Evolutionary conservation across 495 filamentous ascomycete species (phyloP).

Genomic region (Xylaria sp.): DNA sequence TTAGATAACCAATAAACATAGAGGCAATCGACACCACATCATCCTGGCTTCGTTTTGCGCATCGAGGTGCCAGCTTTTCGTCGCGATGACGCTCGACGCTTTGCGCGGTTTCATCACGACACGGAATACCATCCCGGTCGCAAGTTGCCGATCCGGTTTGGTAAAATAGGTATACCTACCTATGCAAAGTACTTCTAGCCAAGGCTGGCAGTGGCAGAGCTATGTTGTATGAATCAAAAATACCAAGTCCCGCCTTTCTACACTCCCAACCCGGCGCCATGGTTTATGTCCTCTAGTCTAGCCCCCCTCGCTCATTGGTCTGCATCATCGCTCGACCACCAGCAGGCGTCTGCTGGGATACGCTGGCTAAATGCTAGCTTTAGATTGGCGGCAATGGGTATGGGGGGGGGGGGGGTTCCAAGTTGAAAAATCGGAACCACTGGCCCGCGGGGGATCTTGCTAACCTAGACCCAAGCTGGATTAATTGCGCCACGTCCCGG

Average conservation of each 20-base stretch:
- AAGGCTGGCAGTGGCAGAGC: background rate
- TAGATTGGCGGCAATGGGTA: conserved; percentile 29
- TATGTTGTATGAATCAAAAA: background rate
- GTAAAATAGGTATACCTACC: background rate
- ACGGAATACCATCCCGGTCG: conserved; percentile 13
- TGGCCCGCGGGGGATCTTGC: conserved; percentile 20
- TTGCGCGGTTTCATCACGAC: background rate
- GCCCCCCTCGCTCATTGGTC: conserved; percentile 1
- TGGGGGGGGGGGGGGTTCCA: too few relatives aligned
- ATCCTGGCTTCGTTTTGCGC: background rate
- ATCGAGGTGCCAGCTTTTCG: background rate
- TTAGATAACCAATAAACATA: conserved; percentile 1
- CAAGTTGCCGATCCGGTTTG: background rate
- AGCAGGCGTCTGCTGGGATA: too few relatives aligned
- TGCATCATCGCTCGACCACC: too few relatives aligned
- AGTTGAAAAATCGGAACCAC: conserved; percentile 20
- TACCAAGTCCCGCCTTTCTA: conserved; percentile 7
- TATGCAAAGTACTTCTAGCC: background rate
- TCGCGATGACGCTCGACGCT: background rate
- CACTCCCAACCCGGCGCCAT: background rate
- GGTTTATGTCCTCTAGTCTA: background rate
- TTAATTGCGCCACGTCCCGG: conserved; percentile 21
- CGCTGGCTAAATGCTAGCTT: conserved; percentile 24
- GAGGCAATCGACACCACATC: background rate
- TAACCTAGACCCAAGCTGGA: conserved; percentile 12